Base-by-base conservation (phyloP, 495 filamentous ascomycete species). In the Penicillium salamii region DNA sequence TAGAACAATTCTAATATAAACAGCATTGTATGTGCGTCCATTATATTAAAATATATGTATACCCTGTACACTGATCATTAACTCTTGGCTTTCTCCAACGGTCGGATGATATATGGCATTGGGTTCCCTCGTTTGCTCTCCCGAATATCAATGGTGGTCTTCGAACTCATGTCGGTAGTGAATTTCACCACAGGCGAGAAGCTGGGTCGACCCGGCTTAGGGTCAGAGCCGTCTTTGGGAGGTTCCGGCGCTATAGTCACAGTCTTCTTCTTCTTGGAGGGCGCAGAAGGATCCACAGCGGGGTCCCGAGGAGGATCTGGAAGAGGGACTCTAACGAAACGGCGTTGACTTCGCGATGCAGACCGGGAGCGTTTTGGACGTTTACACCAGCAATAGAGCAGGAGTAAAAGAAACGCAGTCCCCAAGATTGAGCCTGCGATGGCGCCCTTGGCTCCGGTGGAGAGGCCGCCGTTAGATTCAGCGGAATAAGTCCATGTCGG, bases 211-310 rank as follows among this genome's bases (percentile, higher is more conserved):
- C 2, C 15, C 6, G 17, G 17, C 24, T 44, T 33, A 5, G 42
- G 31, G 17, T 32, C 29, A 7, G 5, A 7, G 0, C 21, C 6
- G 9, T 45, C 32, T 45, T 32, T 32, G 24, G 43, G 31, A 34
- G 21, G 42, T 7, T 46, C 43, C 15, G 43, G 12, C 3, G 43
- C 13, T 35, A 46, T 46, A 12, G 43, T 46, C 21, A 46, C 43
- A 3, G n/a, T 7, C n/a, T 36, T 46, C 14, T 46, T 46, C 9
- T 24, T 36, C 14, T 24, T 36, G 8, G 7, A 26, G 3, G 43
- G 1, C 20, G 28, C 23, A 1, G 44, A 12, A 12, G 44, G 9
- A 3, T 19, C 34, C 11, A 33, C 12, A 6, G n/a, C n/a, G n/a
- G 33, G 7, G 1, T 35, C 42, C 15, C 19, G 9, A 15, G 42